Percentiles rank a stretch among this genome's conserved stretches.
Conservation (phyloP, 352 stramenopile genomes). For the Phytophthora pluvialis region DNA sequence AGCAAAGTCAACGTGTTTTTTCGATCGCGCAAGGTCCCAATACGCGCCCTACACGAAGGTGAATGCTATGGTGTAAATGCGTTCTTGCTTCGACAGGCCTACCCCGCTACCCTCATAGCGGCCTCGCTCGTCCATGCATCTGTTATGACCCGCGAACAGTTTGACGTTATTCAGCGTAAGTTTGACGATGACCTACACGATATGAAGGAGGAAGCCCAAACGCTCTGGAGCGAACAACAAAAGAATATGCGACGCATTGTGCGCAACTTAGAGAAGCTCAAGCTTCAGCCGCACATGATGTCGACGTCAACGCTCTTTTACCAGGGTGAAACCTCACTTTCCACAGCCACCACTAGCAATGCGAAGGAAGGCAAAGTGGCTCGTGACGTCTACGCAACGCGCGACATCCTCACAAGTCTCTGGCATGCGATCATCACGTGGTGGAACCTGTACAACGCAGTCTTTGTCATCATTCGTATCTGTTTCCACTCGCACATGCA, state of each 20-base stretch:
- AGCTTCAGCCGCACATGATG: constrained; percentile 66
- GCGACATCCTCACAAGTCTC: constrained; percentile 36
- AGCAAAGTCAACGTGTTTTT: constrained; percentile 69
- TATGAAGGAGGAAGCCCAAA: constrained; percentile 53
- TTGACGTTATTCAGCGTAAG: constrained; percentile 68
- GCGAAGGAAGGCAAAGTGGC: constrained; percentile 5
- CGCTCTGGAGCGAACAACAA: constrained; percentile 49
- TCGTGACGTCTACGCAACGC: constrained; percentile 27
- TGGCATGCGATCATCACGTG: constrained; percentile 69
- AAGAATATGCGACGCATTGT: constrained; percentile 40
- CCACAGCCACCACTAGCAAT: not conserved
- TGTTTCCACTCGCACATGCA: constrained; percentile 65
- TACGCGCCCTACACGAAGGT: constrained; percentile 63
- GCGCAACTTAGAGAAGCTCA: constrained; percentile 54
- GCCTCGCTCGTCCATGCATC: constrained; percentile 63
- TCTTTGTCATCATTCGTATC: constrained; percentile 74
- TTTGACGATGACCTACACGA: constrained; percentile 61
- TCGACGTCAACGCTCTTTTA: constrained; percentile 62
- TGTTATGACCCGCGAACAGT: constrained; percentile 76
- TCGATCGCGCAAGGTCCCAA: constrained; percentile 46
- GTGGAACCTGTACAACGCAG: constrained; percentile 77
- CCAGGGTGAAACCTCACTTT: constrained; percentile 38
- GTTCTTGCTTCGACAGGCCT: constrained; percentile 60
- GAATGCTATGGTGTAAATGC: constrained; percentile 78
- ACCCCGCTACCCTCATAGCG: constrained; percentile 56